These are phyloP conservation scores for Iris pallida DNA, from an alignment of 116 monocot genomes.

Conservation along the genomic window DNA sequence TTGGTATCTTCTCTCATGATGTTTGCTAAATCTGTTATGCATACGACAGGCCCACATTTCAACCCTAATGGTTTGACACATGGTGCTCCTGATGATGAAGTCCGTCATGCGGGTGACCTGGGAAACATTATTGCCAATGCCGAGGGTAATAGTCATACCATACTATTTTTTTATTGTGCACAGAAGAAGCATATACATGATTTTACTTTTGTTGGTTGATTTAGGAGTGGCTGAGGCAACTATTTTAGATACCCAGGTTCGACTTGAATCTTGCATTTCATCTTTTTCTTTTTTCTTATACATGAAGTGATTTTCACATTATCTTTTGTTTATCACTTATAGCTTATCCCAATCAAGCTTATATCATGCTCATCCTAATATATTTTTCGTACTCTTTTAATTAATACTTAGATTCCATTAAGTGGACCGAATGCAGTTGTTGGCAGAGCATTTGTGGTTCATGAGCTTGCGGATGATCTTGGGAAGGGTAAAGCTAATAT, in stretches of 20 bases:
- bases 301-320: not conserved
- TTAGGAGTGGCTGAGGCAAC: constrained; percentile 81
- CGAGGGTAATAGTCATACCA: constrained; percentile 37
- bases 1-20: not conserved
- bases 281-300: not conserved
- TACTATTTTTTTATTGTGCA: not conserved
- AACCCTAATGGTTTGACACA: constrained; percentile 69
- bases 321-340: not conserved
- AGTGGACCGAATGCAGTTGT: constrained; percentile 70
- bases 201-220: constrained; percentile 15
- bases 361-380: not conserved
- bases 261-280: not conserved
- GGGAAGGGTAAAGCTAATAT: constrained; percentile 55
- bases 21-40: not conserved
- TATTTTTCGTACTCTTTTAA: not conserved
- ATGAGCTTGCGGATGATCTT: constrained; percentile 85
- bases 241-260: constrained; percentile 78
- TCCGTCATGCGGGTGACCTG: constrained; percentile 97
- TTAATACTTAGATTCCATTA: constrained; percentile 41
- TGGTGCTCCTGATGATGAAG: constrained; percentile 78
- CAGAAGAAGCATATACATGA: not conserved
- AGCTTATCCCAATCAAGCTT: not conserved
- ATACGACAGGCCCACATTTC: constrained; percentile 68
- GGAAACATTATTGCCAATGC: constrained; percentile 83
- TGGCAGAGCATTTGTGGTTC: constrained; percentile 91